Percentiles rank a stretch among this genome's conserved stretches.
Evolutionary conservation across 176 grass and related monocot genomes (phyloP).

Genomic region (Cenchrus fungigraminus): DNA sequence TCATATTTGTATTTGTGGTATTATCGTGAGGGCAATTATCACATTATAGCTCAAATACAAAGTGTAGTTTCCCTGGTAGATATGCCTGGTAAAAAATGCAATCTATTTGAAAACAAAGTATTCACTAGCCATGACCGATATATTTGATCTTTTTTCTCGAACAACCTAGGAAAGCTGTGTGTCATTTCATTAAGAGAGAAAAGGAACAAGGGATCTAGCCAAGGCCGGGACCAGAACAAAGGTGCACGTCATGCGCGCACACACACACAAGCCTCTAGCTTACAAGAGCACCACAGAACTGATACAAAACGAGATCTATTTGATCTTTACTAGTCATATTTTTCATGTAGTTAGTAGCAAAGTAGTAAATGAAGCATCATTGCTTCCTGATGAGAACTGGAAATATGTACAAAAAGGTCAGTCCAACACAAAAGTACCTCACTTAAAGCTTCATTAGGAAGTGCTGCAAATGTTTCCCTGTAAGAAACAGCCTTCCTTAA

Average conservation of each 20-base stretch:
- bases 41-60: neutral
- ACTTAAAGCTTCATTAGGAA: slow-evolving; percentile 94
- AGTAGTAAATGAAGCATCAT: slow-evolving; percentile 22
- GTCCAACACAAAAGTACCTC: slow-evolving; percentile 61
- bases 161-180: too few relatives aligned
- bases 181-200: too few relatives aligned
- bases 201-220: too few relatives aligned
- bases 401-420: slow-evolving; percentile 15
- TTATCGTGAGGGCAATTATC: neutral
- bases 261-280: too few relatives aligned
- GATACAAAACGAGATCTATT: too few relatives aligned
- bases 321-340: slow-evolving; percentile 11
- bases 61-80: neutral
- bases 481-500: slow-evolving; percentile 98
- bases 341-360: slow-evolving; percentile 14
- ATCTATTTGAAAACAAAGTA: slow-evolving; percentile 5
- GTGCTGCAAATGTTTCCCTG: slow-evolving; percentile 88
- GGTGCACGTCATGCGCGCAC: too few relatives aligned
- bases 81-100: neutral
- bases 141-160: too few relatives aligned
- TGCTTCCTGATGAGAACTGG: neutral
- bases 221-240: too few relatives aligned
- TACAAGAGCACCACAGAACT: too few relatives aligned
- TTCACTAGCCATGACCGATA: neutral
- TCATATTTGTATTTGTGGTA: neutral